Evolutionary conservation across 306 rosid genomes (phyloP).

Genomic region (Ziziphus jujuba): DNA sequence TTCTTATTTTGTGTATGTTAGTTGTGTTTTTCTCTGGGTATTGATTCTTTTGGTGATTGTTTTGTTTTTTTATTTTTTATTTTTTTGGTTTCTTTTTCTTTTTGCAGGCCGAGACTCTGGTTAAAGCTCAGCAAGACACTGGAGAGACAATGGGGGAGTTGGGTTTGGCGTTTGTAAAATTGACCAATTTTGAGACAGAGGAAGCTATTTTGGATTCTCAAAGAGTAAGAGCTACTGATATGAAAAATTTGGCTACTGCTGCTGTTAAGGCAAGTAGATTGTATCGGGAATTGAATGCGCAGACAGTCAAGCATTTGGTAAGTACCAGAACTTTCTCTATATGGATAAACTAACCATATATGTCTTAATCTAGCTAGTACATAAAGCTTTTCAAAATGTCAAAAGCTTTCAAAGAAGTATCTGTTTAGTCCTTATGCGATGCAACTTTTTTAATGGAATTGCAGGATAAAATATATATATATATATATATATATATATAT

Average conservation of each 20-base stretch:
- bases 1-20: not conserved
- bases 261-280: conserved; percentile 87
- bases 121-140: conserved; percentile 86
- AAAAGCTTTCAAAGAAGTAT: not conserved
- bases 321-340: not conserved
- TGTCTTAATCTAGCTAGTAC: not conserved
- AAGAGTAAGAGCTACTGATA: conserved; percentile 66
- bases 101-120: conserved; percentile 79
- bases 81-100: conserved; percentile 7
- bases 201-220: conserved; percentile 65
- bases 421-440: no score
- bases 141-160: conserved; percentile 88
- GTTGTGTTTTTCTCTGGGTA: conserved; percentile 13
- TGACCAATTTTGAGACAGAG: conserved; percentile 85
- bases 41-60: not conserved
- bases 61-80: not conserved
- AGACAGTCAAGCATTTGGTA: conserved; percentile 95
- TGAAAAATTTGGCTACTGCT: conserved; percentile 80
- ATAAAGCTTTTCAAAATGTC: not conserved
- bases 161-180: conserved; percentile 71
- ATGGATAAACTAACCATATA: not conserved
- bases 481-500: no score
- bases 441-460: no score
- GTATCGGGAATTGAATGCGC: conserved; percentile 75
- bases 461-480: no score